Evolutionary conservation across 192 early-diverging fungal genomes (phyloP).

Genomic region (Jimgerdemannia flammicorona): DNA sequence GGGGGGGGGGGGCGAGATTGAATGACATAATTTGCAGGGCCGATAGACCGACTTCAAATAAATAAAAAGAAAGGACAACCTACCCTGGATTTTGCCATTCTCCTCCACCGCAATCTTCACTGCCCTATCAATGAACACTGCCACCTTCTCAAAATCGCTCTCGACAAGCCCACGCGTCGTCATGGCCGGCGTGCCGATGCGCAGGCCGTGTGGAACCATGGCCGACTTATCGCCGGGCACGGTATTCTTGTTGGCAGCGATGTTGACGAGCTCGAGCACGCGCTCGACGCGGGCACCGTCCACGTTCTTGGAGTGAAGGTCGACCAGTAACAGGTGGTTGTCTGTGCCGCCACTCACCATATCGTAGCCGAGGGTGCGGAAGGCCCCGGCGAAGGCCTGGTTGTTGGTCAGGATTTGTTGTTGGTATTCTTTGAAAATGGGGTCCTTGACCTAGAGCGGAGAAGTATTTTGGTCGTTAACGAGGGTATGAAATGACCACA

Average conservation of each 20-base stretch:
- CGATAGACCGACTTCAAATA: too few relatives aligned
- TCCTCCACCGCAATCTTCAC: slow-evolving; percentile 76
- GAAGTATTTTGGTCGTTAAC: too few relatives aligned
- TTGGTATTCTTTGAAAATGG: slow-evolving; percentile 90
- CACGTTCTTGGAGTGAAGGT: slow-evolving; percentile 78
- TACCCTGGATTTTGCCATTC: slow-evolving; percentile 49
- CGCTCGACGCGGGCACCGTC: slow-evolving; percentile 97
- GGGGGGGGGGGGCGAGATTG: too few relatives aligned
- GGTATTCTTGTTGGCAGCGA: slow-evolving; percentile 99
- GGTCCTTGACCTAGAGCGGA: slow-evolving; percentile 63
- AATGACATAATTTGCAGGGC: too few relatives aligned
- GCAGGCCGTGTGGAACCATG: slow-evolving; percentile 89
- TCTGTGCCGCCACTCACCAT: slow-evolving; percentile 94
- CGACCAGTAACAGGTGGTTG: slow-evolving; percentile 89
- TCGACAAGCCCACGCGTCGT: slow-evolving; percentile 88
- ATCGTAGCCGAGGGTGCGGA: slow-evolving; percentile 67
- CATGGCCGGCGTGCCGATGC: slow-evolving; percentile 97
- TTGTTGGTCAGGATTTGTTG: slow-evolving; percentile 87
- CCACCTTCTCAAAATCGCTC: slow-evolving; percentile 85
- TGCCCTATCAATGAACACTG: slow-evolving; percentile 84
- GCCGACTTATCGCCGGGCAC: slow-evolving; percentile 96
- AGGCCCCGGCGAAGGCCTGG: slow-evolving; percentile 80
- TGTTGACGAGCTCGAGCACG: slow-evolving; percentile 92
- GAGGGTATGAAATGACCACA: too few relatives aligned
- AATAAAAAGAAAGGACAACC: not conserved